Evolutionary conservation across 2,329 filamentous ascomycete species (phyloP), one percentile per base, ranked within the genome.

Genomic region (Phyllosticta citriasiana): DNA sequence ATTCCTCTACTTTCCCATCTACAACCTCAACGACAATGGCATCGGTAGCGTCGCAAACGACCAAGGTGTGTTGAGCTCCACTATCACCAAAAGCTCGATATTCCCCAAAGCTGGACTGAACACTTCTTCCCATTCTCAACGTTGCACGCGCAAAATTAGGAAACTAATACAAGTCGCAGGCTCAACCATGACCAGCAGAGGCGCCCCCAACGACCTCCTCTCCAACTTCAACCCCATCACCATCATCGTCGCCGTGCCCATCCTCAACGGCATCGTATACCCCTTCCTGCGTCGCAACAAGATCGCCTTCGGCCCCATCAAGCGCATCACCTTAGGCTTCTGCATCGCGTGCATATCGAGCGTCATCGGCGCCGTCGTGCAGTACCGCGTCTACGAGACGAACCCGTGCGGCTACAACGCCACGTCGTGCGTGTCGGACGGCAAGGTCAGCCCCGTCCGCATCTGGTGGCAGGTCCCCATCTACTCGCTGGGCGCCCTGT

Each of bases 261-360:
- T 82, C n/a, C 70, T 81, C 24, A 80, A 76, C 65, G 77, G 78
- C 56, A 70, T 76, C 22, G 61, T 82, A 9, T 82, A 82, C 64
- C 80, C 80, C 1, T 51, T 72, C 1, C 70, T 82, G 6, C 70
- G 74, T 1, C 74, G 69, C 35, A 58, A 68, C 40, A 73, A 73
- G 55, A 76, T 81, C 63, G 73, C 74, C 63, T 78, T 79, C 62
- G 79, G 79, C 3, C 79, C 77, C 14, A 74, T 81, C 60, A 76
- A 71, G 50, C 78, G 79, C 58, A 80, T 82, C 63, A 79, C 78
- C 2, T 76, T 83, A 2, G 81, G 82, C 35, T 77, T 83, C 62
- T 67, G 72, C 53, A 67, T 84, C 65, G 80, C 80, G 2, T 74
- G 76, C 1, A 60, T 82, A 16, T 76, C 76, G 52, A 77, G 79